Evolutionary conservation across 495 filamentous ascomycete genomes (phyloP), one percentile per base, ranked within the genome.

Genomic region (Aspergillus leporis): DNA sequence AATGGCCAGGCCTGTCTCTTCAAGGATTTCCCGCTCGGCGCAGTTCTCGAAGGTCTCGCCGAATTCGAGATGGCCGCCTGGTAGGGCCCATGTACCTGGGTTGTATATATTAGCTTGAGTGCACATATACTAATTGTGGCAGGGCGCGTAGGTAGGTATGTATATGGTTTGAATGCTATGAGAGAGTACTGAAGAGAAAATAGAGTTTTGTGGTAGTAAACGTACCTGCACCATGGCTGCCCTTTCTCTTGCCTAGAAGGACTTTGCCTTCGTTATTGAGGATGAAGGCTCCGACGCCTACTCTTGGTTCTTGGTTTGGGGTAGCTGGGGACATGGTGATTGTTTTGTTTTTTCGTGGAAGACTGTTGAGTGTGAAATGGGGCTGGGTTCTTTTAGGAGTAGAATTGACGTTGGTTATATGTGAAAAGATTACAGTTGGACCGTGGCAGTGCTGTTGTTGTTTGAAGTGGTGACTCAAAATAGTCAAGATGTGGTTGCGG

Each of bases 41-140:
- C 86, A 88, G 0, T 59, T 69, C 41, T 83, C 77, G 47, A 79
- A 77, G 2, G 72, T 70, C 63, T 91, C 88, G 45, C 83, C 83
- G 56, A 81, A 77, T 41, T 91, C 87, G 13, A 90, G 81, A 52
- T 91, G 87, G 4, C 88, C 88, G 46, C 88, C 88, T 4, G 88
- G 86, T 16, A 87, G 76, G 28, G 83, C 83, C 77, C 77, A 86
- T 7, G 83, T 83, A 2, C 83, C 87, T 67, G 55, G 32, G 9
- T 51, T 28, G 14, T 6, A 16, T n/a, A 5, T 31, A 31, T 51
- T 51, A 51, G 25, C 10, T 25, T 9, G 14, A 4, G 18, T n/a
- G 14, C n/a, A 43, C 14, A 43, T 45, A 19, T 40, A n/a, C 25
- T 40, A 3, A 13, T 12, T 40, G 14, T 45, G 41, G 1, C 8